A percentile compares a stretch with the other conserved stretches of the same genome.
phyloP scores from a whole-genome alignment of 140 eudicot species.

The Stevia rebaudiana region DNA sequence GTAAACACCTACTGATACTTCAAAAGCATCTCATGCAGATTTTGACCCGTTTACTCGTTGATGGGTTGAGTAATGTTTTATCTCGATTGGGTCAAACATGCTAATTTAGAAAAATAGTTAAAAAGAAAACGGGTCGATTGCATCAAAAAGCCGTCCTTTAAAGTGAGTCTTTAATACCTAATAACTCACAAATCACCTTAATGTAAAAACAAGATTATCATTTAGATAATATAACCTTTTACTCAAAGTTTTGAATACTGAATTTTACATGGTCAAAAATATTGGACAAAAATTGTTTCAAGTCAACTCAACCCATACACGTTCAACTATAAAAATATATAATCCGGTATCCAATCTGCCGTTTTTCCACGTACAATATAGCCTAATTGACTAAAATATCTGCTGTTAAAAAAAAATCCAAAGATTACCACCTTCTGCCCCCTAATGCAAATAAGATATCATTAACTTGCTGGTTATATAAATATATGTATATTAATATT shows the following conservation, averaged over 20 bases:
- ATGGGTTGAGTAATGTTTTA: background rate
- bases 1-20: slow-evolving; percentile 3
- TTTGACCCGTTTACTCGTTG: background rate
- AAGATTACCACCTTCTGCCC: background rate
- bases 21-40: background rate
- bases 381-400: background rate
- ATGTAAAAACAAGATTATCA: background rate
- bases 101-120: background rate
- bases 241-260: background rate
- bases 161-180: background rate
- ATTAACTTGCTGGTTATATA: background rate
- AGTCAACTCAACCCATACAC: background rate
- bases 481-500: too few relatives aligned
- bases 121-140: background rate
- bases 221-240: background rate
- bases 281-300: background rate
- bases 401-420: too few relatives aligned
- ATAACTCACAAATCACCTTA: background rate
- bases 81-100: background rate
- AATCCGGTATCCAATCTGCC: background rate
- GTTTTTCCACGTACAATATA: background rate
- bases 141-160: background rate
- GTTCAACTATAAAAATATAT: background rate
- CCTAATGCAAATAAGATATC: background rate
- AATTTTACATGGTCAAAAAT: too few relatives aligned